A percentile compares a stretch with the other conserved stretches of the same genome.
Evolutionary conservation across 805 yeast species (phyloP).

Genomic region (Yamadazyma ubonensis): DNA sequence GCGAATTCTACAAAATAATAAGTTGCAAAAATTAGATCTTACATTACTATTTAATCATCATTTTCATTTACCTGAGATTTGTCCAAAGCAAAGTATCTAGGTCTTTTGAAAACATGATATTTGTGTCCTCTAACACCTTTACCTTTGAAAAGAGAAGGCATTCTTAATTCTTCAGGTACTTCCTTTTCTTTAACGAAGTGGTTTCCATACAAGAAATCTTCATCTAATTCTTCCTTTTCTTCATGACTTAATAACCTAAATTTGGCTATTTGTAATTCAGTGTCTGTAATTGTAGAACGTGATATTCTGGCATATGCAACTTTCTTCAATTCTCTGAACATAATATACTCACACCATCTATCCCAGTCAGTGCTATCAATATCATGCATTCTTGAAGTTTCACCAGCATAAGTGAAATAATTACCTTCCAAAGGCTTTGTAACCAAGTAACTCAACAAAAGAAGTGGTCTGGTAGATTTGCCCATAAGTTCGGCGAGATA

Average conservation of each 20-base stretch:
- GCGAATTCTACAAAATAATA: slow-evolving; percentile 6
- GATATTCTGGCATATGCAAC: slow-evolving; percentile 93
- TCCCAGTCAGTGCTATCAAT: slow-evolving; percentile 94
- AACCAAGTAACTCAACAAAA: slow-evolving; percentile 86
- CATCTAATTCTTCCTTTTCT: slow-evolving; percentile 31
- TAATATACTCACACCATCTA: slow-evolving; percentile 97
- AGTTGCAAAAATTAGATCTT: slow-evolving; percentile 1
- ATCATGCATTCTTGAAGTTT: slow-evolving; percentile 82
- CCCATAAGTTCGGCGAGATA: slow-evolving; percentile 81
- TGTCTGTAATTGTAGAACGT: slow-evolving; percentile 92
- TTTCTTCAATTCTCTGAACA: slow-evolving; percentile 82
- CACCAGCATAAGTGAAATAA: slow-evolving; percentile 87
- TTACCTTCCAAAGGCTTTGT: slow-evolving; percentile 86
- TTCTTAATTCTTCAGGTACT: slow-evolving; percentile 62
- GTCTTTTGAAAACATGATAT: slow-evolving; percentile 94
- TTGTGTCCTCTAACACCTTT: slow-evolving; percentile 92
- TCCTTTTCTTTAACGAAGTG: slow-evolving; percentile 53
- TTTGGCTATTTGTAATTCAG: slow-evolving; percentile 94
- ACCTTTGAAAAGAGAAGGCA: slow-evolving; percentile 79
- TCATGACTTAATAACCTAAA: slow-evolving; percentile 56
- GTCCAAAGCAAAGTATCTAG: slow-evolving; percentile 63
- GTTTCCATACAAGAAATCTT: slow-evolving; percentile 51
- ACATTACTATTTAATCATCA: neutral
- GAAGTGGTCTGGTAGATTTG: slow-evolving; percentile 74
- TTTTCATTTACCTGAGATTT: slow-evolving; percentile 10